Evolutionary conservation across 306 rosid genomes (phyloP).

Genomic region (Malus sieversii): DNA sequence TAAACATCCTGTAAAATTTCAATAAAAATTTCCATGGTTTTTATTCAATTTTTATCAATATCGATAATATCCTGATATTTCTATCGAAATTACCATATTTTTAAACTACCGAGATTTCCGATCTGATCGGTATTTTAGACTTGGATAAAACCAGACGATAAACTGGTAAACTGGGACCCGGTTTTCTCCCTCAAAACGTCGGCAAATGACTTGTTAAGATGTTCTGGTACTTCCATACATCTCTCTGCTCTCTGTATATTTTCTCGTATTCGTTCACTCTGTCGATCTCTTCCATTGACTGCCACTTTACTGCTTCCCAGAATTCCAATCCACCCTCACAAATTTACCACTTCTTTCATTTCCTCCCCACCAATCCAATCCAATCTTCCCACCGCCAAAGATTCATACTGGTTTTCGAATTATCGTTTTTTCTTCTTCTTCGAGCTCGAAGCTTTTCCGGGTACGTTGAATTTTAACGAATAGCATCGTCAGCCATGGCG

Average conservation of each 20-base stretch:
- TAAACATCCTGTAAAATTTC: too few relatives aligned
- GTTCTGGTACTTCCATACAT: neutral
- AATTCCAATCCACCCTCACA: neutral
- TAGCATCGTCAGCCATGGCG: neutral
- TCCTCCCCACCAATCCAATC: neutral
- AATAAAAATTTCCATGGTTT: too few relatives aligned
- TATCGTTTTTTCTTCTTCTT: neutral
- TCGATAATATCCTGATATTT: too few relatives aligned
- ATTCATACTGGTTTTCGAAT: too few relatives aligned
- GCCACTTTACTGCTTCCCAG: neutral
- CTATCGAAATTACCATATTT: too few relatives aligned
- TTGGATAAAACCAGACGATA: neutral
- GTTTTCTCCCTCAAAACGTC: neutral
- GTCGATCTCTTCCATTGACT: neutral
- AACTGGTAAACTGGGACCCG: neutral
- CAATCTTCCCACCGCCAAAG: neutral
- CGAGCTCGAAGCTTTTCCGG: neutral
- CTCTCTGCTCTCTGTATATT: neutral
- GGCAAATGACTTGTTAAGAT: neutral
- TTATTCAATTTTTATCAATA: too few relatives aligned
- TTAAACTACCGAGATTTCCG: too few relatives aligned
- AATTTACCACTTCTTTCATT: neutral
- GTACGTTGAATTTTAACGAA: neutral
- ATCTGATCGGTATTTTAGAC: too few relatives aligned
- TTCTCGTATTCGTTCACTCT: neutral